phyloP scores from a whole-genome alignment of 345 rosid species.

The Aquilaria malaccensis region DNA sequence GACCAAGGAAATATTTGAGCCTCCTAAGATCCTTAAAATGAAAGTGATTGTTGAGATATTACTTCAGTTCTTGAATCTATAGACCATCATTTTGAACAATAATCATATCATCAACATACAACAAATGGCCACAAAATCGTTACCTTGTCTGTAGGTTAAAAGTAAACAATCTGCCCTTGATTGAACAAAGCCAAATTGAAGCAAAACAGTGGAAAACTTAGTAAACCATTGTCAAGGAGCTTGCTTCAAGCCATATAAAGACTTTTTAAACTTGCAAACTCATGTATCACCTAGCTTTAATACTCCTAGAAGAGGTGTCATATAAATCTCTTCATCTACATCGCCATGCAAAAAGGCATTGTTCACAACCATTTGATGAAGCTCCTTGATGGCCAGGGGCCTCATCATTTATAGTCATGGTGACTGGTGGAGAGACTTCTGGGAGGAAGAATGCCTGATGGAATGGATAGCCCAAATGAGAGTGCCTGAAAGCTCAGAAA shows the following conservation, averaged over 20 bases:
- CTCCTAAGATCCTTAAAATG: conserved; percentile 5
- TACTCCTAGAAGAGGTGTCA: background rate
- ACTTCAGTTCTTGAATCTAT: background rate
- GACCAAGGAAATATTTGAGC: conserved; percentile 9
- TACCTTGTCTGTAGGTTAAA: background rate
- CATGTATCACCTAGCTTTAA: no score
- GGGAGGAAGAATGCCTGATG: no score
- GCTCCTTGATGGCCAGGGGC: no score
- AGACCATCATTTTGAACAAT: background rate
- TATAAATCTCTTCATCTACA: conserved; percentile 2
- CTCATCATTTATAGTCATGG: no score
- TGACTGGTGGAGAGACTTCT: no score
- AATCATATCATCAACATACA: conserved; percentile 12
- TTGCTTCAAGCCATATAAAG: background rate
- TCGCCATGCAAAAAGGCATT: background rate
- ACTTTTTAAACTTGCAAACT: background rate
- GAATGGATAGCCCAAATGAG: no score
- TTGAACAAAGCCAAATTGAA: background rate
- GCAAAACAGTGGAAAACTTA: background rate
- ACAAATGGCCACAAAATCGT: background rate
- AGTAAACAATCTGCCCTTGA: background rate
- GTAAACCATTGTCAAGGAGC: background rate
- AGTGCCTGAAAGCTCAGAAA: no score
- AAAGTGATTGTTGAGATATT: background rate
- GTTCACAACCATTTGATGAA: background rate